These are phyloP conservation scores for Fusarium sp. DNA, from an alignment of 2,329 filamentous ascomycete species.

Conservation along the genomic window DNA sequence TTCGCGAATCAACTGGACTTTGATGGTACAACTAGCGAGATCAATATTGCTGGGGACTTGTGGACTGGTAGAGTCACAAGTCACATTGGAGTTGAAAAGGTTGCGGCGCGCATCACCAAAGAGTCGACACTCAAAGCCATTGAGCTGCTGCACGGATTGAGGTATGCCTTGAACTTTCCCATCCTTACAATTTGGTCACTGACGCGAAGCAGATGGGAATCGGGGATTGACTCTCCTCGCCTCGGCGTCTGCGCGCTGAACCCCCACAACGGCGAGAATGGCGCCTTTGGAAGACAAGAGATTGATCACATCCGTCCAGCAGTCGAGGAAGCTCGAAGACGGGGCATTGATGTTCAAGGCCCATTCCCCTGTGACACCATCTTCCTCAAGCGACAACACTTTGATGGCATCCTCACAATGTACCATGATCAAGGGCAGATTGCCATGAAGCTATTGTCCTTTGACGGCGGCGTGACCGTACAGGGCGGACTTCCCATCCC, in stretches of 20 bases:
- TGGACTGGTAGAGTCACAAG: conserved; percentile 54
- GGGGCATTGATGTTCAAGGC: conserved; percentile 50
- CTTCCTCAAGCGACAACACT: conserved; percentile 51
- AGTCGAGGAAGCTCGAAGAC: conserved; percentile 43
- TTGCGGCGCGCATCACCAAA: conserved; percentile 48
- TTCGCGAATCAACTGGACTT: conserved; percentile 53
- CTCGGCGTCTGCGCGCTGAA: conserved; percentile 54
- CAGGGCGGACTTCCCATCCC: conserved; percentile 53
- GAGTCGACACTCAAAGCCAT: conserved; percentile 47
- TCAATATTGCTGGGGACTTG: conserved; percentile 50
- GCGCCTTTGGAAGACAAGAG: conserved; percentile 52
- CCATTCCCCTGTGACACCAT: conserved; percentile 55
- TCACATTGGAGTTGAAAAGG: conserved; percentile 52
- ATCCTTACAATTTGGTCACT: not conserved
- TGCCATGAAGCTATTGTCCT: conserved; percentile 53
- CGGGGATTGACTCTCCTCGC: conserved; percentile 50
- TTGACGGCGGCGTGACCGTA: conserved; percentile 55
- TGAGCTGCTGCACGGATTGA: conserved; percentile 47
- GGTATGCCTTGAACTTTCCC: conserved; percentile 29
- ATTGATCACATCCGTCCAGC: conserved; percentile 52
- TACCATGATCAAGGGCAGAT: conserved; percentile 57
- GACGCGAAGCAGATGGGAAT: conserved; percentile 46
- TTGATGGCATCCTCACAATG: conserved; percentile 56
- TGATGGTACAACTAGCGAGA: conserved; percentile 51
- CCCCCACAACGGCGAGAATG: conserved; percentile 55